Base-by-base conservation (phyloP, 2,329 filamentous ascomycete species). In the Nothophaeocryptopus gaeumannii region DNA sequence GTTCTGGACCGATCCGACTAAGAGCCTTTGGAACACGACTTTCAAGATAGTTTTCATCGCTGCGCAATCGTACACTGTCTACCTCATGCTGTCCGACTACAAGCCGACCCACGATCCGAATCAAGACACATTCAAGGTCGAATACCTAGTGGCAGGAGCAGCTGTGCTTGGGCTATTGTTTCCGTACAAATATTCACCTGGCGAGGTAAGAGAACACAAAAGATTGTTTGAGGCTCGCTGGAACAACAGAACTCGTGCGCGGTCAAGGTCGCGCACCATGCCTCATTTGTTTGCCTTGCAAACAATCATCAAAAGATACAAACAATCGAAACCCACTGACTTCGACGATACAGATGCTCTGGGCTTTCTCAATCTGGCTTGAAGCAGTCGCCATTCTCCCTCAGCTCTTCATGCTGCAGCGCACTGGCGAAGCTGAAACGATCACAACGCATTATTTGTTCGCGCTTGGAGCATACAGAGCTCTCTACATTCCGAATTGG, bases 381-480 rank as follows among this genome's bases (percentile, higher is more conserved):
- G 93, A 99, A 75, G 86, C 88, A 4, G 93, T 99, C 13, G 93
- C 93, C 45, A 99, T 99, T 62, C 80, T 99, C 53, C 93, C 93
- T 1, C 93, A 99, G 75, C 81, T 99, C 45, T 97, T 99, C 73
- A 95, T 99, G 89, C 79, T 99, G 57, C 93, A 99, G 75, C 81
- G 93, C 64, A 99, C 93, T 0, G 95, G 93, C 60, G 92, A 97
- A 75, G 95, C 93, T 9, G 93, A 99, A 75, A 96, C 93, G n/a
- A 99, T 99, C 67, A 99, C 93, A 10, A 96, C 91, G 1, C 92
- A 99, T 73, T 99, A 99, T 71, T 81, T 99, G 36, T 96, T 96
- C 67, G 92, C 95, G 11, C 78, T 99, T 33, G 93, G 93, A 31
- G 77, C 85, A 56, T 99, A 99, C 76, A 81, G 93, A 50, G 89